Evolutionary conservation across 2,329 filamentous ascomycete genomes (phyloP).

Genomic region (Monosporascus sp.): DNA sequence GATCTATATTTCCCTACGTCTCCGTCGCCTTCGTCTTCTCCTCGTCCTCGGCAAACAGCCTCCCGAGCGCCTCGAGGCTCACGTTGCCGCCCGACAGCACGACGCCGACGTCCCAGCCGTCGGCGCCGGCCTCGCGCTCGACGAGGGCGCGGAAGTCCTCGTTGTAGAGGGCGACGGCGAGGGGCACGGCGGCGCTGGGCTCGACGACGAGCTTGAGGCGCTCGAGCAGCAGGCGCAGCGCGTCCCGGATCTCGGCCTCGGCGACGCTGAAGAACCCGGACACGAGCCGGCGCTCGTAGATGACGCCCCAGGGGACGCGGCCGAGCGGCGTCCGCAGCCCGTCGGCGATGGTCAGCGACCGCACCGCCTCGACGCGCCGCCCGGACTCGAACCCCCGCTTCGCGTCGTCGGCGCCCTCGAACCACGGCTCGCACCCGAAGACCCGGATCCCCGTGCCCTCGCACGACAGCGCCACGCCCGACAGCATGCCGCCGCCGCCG

Average conservation of each 20-base stretch:
- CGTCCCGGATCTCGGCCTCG: constrained; percentile 75
- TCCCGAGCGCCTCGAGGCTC: constrained; percentile 46
- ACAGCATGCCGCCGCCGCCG: constrained; percentile 84
- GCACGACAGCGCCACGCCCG: constrained; percentile 73
- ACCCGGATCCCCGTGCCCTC: constrained; percentile 67
- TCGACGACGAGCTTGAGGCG: constrained; percentile 87
- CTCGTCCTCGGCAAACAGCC: constrained; percentile 36
- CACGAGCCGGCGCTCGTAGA: constrained; percentile 68
- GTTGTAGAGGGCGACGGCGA: constrained; percentile 79
- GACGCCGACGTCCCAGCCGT: constrained; percentile 67
- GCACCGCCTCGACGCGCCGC: constrained; percentile 61
- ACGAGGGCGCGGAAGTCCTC: constrained; percentile 74
- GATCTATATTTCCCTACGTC: too few relatives aligned
- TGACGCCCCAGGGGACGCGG: constrained; percentile 67
- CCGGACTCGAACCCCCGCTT: constrained; percentile 63
- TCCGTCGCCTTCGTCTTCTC: neutral
- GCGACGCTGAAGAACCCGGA: constrained; percentile 65
- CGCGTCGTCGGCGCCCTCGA: constrained; percentile 80
- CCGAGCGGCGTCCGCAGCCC: constrained; percentile 83
- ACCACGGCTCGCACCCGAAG: constrained; percentile 81
- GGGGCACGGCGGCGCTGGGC: constrained; percentile 76
- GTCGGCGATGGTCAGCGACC: constrained; percentile 79
- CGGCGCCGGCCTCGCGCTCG: constrained; percentile 62
- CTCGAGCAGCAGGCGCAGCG: constrained; percentile 76
- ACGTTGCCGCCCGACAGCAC: constrained; percentile 59